Evolutionary conservation across 495 filamentous ascomycete genomes (phyloP), one percentile per base, ranked within the genome.

Genomic region (Tricharina praecox): DNA sequence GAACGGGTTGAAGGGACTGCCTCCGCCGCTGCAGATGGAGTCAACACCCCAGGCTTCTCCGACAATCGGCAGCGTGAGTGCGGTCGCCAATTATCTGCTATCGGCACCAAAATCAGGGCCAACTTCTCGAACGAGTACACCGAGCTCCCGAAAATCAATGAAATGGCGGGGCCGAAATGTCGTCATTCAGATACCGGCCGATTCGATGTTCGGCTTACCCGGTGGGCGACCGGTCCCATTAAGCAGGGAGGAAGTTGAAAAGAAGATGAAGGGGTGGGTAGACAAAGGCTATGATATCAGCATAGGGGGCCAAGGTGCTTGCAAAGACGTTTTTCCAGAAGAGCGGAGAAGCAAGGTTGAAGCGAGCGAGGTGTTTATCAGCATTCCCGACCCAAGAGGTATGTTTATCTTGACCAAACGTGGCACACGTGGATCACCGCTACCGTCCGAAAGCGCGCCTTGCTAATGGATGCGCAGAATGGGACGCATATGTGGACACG

Each of bases 401-500:
- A 56, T 51, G 58, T 54, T 50, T 21, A 26, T 39, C 30, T 15
- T 20, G 7, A n/a, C n/a, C n/a, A n/a, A n/a, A n/a, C n/a, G n/a
- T n/a, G n/a, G n/a, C n/a, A n/a, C n/a, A n/a, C n/a, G n/a, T n/a
- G n/a, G n/a, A n/a, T n/a, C n/a, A n/a, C n/a, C n/a, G n/a, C n/a
- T n/a, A n/a, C n/a, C n/a, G n/a, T n/a, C n/a, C n/a, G n/a, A n/a
- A n/a, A n/a, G n/a, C n/a, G n/a, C n/a, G n/a, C n/a, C 28, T 32
- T 7, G 13, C 28, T 32, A 13, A 7, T 32, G 7, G 28, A 18
- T 34, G 28, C 34, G 58, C 64, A 64, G 81, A 79, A 23, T 95
- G 90, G 88, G 78, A 84, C 58, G 66, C 71, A 13, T 94, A 96
- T 64, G 81, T 88, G 24, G 69, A 79, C 39, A 71, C 74, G 43